Conservation (phyloP, 495 filamentous ascomycete genomes). For the Cetradonia linearis region DNA sequence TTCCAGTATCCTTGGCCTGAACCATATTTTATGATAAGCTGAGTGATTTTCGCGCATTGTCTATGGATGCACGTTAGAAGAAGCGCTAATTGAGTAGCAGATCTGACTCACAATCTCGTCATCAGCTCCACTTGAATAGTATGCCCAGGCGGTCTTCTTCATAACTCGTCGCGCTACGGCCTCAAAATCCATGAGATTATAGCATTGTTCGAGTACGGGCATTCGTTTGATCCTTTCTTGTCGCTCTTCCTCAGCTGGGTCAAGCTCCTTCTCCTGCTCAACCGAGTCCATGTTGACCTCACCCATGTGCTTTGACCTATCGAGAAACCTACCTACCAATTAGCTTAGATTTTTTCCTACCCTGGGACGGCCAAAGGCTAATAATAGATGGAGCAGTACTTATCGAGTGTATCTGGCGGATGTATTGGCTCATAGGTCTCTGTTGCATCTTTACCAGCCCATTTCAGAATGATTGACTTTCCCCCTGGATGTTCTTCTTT, state of each 20-base stretch:
- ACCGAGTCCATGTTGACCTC: constrained; percentile 85
- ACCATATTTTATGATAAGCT: constrained; percentile 97
- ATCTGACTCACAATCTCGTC: constrained; percentile 77
- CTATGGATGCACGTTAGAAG: constrained; percentile 34
- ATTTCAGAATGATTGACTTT: constrained; percentile 70
- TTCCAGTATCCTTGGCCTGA: constrained; percentile 74
- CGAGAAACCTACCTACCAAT: constrained; percentile 23
- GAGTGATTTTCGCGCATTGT: constrained; percentile 94
- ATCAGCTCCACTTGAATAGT: constrained; percentile 91
- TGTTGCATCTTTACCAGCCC: constrained; percentile 77
- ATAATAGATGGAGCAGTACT: constrained; percentile 45
- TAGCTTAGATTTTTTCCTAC: not conserved
- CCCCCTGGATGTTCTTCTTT: constrained; percentile 86
- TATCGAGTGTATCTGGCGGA: constrained; percentile 65
- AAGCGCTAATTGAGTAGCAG: not conserved
- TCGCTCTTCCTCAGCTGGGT: constrained; percentile 69
- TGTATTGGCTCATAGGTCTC: constrained; percentile 89
- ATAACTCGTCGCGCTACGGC: constrained; percentile 75
- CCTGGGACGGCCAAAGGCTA: not conserved
- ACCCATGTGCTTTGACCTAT: constrained; percentile 80
- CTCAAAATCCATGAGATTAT: constrained; percentile 93
- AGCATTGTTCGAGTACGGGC: constrained; percentile 81
- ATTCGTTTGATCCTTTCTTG: constrained; percentile 64
- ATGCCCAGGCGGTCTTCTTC: constrained; percentile 94
- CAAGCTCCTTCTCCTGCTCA: constrained; percentile 55